phyloP scores from a whole-genome alignment of 257 asterid species.

The Coffea eugenioides region DNA sequence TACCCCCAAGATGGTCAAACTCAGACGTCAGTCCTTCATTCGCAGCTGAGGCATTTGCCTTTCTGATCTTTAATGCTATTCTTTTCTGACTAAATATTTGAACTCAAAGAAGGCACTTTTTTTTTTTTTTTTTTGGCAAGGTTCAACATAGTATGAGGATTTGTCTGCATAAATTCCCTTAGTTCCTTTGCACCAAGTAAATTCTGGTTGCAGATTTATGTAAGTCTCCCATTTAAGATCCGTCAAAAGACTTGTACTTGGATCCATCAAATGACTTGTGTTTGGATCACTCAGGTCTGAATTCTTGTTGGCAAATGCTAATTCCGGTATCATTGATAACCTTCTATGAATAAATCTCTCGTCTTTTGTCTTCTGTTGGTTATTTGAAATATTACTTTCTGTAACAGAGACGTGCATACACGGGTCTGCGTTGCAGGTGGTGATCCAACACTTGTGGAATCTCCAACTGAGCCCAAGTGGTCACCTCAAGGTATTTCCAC shows the following conservation, averaged over 20 bases:
- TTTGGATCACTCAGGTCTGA: not conserved
- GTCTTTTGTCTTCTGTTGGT: not conserved
- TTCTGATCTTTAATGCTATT: not conserved
- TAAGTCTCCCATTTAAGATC: too few relatives aligned
- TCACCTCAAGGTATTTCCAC: conserved; percentile 74
- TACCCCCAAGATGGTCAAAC: not conserved
- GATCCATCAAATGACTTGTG: not conserved
- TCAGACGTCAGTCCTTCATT: not conserved
- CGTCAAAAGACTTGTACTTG: too few relatives aligned
- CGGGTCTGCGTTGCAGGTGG: conserved; percentile 92
- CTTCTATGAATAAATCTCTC: not conserved
- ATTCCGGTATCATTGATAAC: not conserved
- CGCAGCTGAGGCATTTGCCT: not conserved
- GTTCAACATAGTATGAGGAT: not conserved
- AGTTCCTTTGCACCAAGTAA: not conserved
- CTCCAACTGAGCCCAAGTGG: conserved; percentile 98
- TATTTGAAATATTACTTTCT: conserved; percentile 13
- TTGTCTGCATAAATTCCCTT: not conserved
- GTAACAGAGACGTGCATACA: conserved; percentile 52
- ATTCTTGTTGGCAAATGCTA: not conserved
- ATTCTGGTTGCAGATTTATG: too few relatives aligned
- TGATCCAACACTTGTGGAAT: conserved; percentile 66
- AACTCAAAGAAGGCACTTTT: too few relatives aligned
- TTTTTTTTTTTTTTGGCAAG: too few relatives aligned
- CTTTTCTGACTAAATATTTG: not conserved